These are phyloP conservation scores for Saturnispora gosingensis DNA, from an alignment of 805 yeast species.

Conservation along the genomic window DNA sequence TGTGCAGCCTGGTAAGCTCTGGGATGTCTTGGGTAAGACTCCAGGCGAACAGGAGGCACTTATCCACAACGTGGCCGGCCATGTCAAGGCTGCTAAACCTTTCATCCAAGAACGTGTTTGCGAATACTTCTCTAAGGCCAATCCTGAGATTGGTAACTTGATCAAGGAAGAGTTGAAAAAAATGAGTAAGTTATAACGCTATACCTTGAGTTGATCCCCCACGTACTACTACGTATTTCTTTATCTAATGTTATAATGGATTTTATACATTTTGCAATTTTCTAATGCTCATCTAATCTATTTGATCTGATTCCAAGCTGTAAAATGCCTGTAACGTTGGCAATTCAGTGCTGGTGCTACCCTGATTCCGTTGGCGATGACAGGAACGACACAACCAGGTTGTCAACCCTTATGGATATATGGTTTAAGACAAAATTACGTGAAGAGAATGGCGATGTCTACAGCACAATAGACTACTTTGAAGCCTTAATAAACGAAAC, in stretches of 20 bases:
- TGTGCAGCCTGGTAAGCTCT: conserved; percentile 67
- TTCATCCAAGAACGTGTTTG: conserved; percentile 71
- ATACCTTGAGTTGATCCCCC: too few species aligned
- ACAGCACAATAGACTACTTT: not conserved
- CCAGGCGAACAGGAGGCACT: conserved; percentile 79
- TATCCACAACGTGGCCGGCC: conserved; percentile 77
- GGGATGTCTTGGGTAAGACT: conserved; percentile 67
- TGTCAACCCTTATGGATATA: not conserved
- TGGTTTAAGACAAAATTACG: not conserved
- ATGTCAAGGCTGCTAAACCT: conserved; percentile 59
- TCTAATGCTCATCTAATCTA: not conserved
- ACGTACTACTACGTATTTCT: not conserved
- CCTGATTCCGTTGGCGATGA: not conserved
- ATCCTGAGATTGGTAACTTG: conserved; percentile 54
- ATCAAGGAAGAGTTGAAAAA: conserved; percentile 46
- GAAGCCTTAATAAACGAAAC: not conserved
- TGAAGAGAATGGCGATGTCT: not conserved
- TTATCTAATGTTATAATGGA: not conserved
- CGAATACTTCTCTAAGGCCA: conserved; percentile 67
- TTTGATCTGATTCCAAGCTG: not conserved
- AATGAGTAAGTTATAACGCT: conserved; percentile 10
- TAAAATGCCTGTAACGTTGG: not conserved
- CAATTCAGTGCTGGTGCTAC: not conserved
- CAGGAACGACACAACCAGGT: not conserved
- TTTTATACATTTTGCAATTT: not conserved